Base-by-base conservation (phyloP, 257 asterid genomes). In the Fraxinus cuspidata region DNA sequence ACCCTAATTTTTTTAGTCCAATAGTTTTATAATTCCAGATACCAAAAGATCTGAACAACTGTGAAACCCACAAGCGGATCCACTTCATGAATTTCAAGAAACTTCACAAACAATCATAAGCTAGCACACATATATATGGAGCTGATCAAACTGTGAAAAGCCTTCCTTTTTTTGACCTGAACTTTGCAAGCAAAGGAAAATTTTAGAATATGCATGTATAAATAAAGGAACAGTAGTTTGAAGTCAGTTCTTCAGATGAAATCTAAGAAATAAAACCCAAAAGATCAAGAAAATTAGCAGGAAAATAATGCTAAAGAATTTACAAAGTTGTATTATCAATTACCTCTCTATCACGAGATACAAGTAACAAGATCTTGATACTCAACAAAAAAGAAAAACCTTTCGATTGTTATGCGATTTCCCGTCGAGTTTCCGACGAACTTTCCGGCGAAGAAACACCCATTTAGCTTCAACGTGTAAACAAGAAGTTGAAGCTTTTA, bases 401-500 rank as follows among this genome's bases (percentile, higher is more conserved):
- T 4, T 31, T 25, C 0, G 76, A 66, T 72, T 34, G 73, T 74
- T 23, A 60, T 8, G 32, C 68, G 10, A 60, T 4, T 25, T 60
- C 16, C 65, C 81, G 71, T 76, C 64, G 80, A 79, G 78, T 78
- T 71, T 81, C 92, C 90, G 89, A 60, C 77, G 85, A 78, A 23
- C 71, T 87, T 84, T 81, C 90, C 87, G 88, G 89, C 82, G 31
- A 79, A 83, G 69, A 82, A 80, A 69, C 74, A 25, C 86, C 84
- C 86, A 85, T 83, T 82, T 74, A 82, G 80, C 83, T 76, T 81
- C 81, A 60, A 78, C 83, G 78, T 74, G 74, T 74, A 53, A 65
- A 74, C 75, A 72, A 75, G 40, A 69, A 65, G 23, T 47, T 58
- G 32, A 25, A 35, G 27, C 70, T 25, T 29, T 21, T 49, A n/a